Evolutionary conservation across 345 rosid species (phyloP), one percentile per base, ranked within the genome.

Genomic region (Syzygium aqueum): DNA sequence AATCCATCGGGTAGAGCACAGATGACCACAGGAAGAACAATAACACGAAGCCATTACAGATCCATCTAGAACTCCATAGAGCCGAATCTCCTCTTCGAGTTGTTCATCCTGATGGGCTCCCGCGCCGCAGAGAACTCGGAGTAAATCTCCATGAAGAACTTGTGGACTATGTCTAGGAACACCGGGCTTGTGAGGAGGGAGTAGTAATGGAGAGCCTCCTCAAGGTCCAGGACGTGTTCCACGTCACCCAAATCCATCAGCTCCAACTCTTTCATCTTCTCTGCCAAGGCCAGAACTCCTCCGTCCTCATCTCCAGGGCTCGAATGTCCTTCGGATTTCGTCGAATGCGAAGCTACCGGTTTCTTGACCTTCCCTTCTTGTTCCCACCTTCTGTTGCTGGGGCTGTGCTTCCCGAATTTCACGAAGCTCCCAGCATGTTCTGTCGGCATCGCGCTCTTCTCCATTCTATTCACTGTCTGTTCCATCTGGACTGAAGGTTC

Each of bases 141-240:
- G 85, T 80, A 85, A 57, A 85, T 88, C 21, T 85, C 89, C 86
- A 28, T n/a, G 87, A 88, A 85, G 82, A 88, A 88, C 53, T 53
- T 84, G 87, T 65, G 56, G 53, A 88, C 89, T 0, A 88, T 65
- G 53, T 84, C 84, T 3, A 88, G 87, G 73, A 85, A 88, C 53
- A 67, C 84, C 12, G 89, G 87, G 51, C 85, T 67, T 13, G 40
- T 88, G 52, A 88, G 87, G 30, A 77, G 87, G 25, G 89, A 88
- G 59, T 88, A 88, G 87, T 85, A 88, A 65, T 85, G 87, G 52
- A 88, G 25, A 27, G 89, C 89, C 49, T 88, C 89, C 84, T 88
- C 87, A 51, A 88, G 57, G 78, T 88, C 89, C 84, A 43, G 23
- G 53, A 85, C 53, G 27, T 85, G 80, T 27, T 88, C 89, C 40